phyloP scores from a whole-genome alignment of 805 yeast species.

The Saccharomycopsis vini region DNA sequence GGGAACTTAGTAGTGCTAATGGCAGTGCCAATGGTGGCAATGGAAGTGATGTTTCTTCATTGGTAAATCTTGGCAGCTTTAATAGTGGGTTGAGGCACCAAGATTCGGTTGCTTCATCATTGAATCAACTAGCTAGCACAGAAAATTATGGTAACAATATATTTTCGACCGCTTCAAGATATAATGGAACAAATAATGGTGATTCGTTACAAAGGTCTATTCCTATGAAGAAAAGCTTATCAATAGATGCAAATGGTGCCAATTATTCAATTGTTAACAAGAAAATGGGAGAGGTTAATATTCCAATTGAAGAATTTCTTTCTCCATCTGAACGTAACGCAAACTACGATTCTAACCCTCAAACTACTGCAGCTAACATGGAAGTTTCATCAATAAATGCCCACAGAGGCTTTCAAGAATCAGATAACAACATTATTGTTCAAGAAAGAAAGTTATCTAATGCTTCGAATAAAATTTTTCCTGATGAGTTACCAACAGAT shows the following conservation, averaged over 20 bases:
- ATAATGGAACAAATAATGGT: conserved; percentile 6
- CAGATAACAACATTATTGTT: background rate
- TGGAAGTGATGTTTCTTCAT: conserved; percentile 6
- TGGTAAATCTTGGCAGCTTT: background rate
- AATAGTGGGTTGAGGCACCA: conserved; percentile 12
- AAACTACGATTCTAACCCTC: background rate
- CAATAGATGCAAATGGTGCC: background rate
- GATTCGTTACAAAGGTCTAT: conserved; percentile 1
- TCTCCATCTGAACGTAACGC: conserved; percentile 1
- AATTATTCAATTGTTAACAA: background rate
- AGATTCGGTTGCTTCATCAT: conserved; percentile 16
- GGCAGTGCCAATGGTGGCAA: conserved; percentile 1
- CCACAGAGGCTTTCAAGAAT: background rate
- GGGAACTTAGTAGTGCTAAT: conserved; percentile 16
- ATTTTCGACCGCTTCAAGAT: conserved; percentile 8
- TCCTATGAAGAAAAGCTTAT: conserved; percentile 4
- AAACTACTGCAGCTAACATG: background rate
- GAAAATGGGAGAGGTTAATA: conserved; percentile 17
- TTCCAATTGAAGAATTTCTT: conserved; percentile 17
- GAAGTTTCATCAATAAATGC: background rate
- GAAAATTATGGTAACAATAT: conserved; percentile 14
- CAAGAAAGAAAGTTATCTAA: background rate
- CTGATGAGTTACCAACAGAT: background rate
- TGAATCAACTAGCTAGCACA: conserved; percentile 14
- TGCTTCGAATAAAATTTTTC: background rate